Base-by-base conservation (phyloP, 306 rosid species). In the Cercis canadensis region DNA sequence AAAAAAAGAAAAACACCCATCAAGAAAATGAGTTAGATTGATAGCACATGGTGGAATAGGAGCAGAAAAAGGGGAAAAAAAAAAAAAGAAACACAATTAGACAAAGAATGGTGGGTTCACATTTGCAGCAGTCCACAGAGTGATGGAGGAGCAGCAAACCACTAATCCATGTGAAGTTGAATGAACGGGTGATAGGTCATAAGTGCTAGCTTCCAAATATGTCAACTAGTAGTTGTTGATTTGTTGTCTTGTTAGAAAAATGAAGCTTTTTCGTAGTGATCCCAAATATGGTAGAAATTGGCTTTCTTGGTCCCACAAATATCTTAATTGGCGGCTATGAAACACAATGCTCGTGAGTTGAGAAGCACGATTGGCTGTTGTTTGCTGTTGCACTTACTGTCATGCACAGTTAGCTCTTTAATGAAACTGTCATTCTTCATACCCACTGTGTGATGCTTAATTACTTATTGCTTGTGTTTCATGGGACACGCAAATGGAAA, bases 51-150 rank as follows among this genome's bases (percentile, higher is more conserved):
- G 43, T 9, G 43, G 7, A 9, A 9, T 3, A 9, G 43, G 4
- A 37, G 10, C 43, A 0, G 43, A 37, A 37, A 37, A 9, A 37
- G 1, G 4, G 29, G 3, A 24, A 24, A 24, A 24, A 40, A 47
- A 74, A 19, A 60, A 50, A 16, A 58, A 57, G 71, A 39, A 80
- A 67, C 81, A 69, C 31, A 72, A 67, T 34, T 63, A 29, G 73
- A 80, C 78, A 69, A 77, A 12, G 37, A 29, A 6, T 24, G 62
- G 81, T 80, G 88, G 86, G 86, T 65, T 82, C 80, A 43, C 72
- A 75, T 24, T 69, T 21, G n/a, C 40, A 65, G 56, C 33, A 57
- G 53, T 52, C 79, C 80, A 65, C 86, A 11, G 5, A 37, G 6
- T 44, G 5, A 46, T 19, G 65, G 58, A 52, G 11, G 29, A 62